A percentile compares a stretch with the other conserved stretches of the same genome.
Conservation (phyloP, 2,329 filamentous ascomycete genomes). For the Monilinia laxa region DNA sequence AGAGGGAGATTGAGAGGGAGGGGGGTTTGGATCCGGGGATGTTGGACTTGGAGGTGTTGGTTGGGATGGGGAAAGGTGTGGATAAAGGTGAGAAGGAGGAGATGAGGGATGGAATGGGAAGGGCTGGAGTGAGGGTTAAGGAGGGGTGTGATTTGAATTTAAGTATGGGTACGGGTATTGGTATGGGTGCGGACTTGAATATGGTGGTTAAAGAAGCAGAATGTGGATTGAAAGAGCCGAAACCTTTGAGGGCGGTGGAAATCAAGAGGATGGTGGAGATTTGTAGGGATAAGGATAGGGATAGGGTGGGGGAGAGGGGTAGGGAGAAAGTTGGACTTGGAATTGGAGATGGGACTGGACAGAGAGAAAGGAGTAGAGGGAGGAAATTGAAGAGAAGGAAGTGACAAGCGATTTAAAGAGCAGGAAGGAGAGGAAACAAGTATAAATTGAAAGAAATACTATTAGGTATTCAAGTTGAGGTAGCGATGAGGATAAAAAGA, state of each 20-base stretch:
- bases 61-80: background rate
- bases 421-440: background rate
- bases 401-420: background rate
- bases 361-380: background rate
- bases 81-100: background rate
- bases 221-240: slow-evolving; percentile 37
- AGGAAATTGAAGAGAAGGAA: background rate
- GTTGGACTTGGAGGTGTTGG: background rate
- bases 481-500: background rate
- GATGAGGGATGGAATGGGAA: background rate
- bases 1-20: background rate
- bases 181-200: slow-evolving; percentile 9
- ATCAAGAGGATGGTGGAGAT: slow-evolving; percentile 38
- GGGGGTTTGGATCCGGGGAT: background rate
- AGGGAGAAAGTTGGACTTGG: slow-evolving; percentile 10
- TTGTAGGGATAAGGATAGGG: slow-evolving; percentile 31
- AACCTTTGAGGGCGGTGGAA: slow-evolving; percentile 36
- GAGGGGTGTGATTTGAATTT: background rate
- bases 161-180: background rate
- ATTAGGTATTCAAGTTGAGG: background rate
- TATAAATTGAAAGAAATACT: background rate
- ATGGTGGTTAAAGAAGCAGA: slow-evolving; percentile 38
- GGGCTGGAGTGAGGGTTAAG: background rate
- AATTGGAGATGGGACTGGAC: background rate
- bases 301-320: slow-evolving; percentile 25